These are phyloP conservation scores for Xylaria sp. DNA, from an alignment of 2,329 filamentous ascomycete species.

Conservation along the genomic window DNA sequence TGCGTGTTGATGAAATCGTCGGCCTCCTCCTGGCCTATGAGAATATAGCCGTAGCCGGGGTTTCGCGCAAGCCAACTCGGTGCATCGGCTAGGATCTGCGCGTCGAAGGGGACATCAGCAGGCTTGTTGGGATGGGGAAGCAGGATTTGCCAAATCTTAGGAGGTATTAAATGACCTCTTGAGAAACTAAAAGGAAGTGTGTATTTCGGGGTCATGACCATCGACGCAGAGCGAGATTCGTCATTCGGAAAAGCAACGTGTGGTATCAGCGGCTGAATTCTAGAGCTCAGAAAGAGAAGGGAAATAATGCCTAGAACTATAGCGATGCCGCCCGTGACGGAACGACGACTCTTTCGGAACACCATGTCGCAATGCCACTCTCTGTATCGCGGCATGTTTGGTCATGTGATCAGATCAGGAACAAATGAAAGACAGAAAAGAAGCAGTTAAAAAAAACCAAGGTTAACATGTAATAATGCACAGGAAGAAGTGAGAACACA, in stretches of 20 bases:
- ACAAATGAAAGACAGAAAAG: not conserved
- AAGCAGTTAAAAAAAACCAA: not conserved
- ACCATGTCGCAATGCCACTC: not conserved
- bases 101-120: conserved; percentile 13
- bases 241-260: not conserved
- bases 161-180: conserved; percentile 24
- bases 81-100: conserved; percentile 28
- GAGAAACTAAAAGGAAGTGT: conserved; percentile 10
- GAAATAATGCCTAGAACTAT: not conserved
- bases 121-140: conserved; percentile 23
- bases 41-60: conserved; percentile 35
- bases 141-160: conserved; percentile 40
- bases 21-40: conserved; percentile 36
- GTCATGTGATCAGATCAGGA: not conserved
- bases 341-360: not conserved
- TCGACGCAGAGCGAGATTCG: not conserved
- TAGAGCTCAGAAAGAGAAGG: conserved; percentile 4
- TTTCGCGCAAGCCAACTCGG: conserved; percentile 36
- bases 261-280: not conserved
- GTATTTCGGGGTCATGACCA: not conserved
- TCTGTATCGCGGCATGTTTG: not conserved
- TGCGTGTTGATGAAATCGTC: conserved; percentile 36
- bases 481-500: no score
- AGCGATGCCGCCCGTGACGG: conserved; percentile 1
- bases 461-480: no score